These are phyloP conservation scores for Venturia pyrina DNA, from an alignment of 2,329 filamentous ascomycete species.

Conservation along the genomic window DNA sequence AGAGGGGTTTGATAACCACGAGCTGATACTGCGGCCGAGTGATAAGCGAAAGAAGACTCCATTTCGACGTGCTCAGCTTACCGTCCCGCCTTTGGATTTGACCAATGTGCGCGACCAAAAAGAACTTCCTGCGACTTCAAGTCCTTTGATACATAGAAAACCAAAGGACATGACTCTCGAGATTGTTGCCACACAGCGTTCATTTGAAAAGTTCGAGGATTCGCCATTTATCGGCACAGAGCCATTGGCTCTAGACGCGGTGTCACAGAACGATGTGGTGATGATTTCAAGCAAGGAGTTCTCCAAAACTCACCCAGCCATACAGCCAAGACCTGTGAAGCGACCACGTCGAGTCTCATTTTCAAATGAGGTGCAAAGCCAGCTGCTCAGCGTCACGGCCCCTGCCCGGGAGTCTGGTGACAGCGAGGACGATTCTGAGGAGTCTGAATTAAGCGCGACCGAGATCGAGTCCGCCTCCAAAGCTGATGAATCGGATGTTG, in stretches of 20 bases:
- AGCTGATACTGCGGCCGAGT: neutral
- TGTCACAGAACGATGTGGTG: neutral
- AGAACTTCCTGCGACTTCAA: neutral
- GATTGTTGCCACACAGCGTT: neutral
- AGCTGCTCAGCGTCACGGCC: neutral
- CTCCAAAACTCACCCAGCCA: neutral
- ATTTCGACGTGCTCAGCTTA: neutral
- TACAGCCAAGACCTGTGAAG: neutral
- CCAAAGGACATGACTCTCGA: neutral
- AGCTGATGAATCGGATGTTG: neutral
- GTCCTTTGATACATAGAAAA: neutral
- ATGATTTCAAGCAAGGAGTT: neutral
- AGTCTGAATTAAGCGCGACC: too few species aligned
- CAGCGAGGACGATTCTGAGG: constrained; percentile 1
- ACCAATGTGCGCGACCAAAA: neutral
- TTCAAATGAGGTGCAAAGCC: neutral
- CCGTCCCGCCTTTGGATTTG: neutral
- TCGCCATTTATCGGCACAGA: neutral
- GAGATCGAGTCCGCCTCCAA: neutral
- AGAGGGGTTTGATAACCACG: neutral
- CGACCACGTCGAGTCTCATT: neutral
- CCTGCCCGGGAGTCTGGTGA: neutral
- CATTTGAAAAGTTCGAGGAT: neutral
- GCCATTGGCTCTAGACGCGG: too few species aligned
- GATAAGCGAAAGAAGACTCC: neutral